A percentile compares a stretch with the other conserved stretches of the same genome.
Conservation (phyloP, 768 basidiomycete species). For the Russula lepida region DNA sequence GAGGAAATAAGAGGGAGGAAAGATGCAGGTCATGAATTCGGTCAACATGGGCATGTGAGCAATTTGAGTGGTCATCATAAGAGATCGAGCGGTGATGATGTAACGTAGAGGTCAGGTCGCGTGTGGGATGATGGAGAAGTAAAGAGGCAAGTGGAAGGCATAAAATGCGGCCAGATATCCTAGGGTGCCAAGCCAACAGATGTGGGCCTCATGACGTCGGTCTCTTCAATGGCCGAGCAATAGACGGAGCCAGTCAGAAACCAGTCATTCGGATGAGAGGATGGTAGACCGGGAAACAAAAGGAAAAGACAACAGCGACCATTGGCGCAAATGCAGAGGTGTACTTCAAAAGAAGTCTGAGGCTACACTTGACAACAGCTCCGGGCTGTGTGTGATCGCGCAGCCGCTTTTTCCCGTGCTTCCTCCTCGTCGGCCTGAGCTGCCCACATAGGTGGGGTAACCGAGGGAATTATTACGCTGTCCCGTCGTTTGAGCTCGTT, state of each 20-base stretch:
- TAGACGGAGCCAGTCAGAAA: neutral
- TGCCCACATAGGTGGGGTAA: constrained; percentile 62
- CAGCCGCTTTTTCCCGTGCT: constrained; percentile 45
- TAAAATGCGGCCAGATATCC: neutral
- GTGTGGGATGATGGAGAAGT: neutral
- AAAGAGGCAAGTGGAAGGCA: neutral
- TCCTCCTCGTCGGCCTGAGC: constrained; percentile 78
- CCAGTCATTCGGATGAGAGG: constrained; percentile 1
- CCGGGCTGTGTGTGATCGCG: constrained; percentile 44
- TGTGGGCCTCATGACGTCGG: neutral
- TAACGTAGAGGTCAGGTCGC: constrained; percentile 1
- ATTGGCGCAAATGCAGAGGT: neutral
- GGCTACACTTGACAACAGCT: constrained; percentile 54
- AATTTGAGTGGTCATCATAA: constrained; percentile 15
- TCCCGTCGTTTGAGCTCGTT: constrained; percentile 74
- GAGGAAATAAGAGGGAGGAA: constrained; percentile 1
- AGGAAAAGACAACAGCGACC: neutral
- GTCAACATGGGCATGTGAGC: constrained; percentile 10
- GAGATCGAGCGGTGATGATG: constrained; percentile 10
- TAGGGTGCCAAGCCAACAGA: constrained; percentile 1
- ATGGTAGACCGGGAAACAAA: neutral
- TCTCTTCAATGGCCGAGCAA: constrained; percentile 3
- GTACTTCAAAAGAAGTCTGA: neutral
- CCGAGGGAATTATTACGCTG: constrained; percentile 66
- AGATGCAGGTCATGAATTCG: constrained; percentile 10